These are phyloP conservation scores for Candida silvicultrix DNA, from an alignment of 805 yeast genomes.

Conservation along the genomic window DNA sequence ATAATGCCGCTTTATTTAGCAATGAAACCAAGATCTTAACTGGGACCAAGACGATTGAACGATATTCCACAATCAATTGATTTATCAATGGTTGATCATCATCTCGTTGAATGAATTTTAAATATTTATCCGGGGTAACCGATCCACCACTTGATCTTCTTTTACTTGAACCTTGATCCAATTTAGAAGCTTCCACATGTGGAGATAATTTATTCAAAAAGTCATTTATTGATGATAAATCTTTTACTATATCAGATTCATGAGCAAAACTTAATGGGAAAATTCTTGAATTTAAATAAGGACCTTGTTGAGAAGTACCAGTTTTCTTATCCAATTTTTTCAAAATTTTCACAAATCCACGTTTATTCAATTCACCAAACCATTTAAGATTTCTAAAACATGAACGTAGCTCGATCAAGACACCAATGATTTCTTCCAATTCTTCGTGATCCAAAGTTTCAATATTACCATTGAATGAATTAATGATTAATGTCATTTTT, in stretches of 20 bases:
- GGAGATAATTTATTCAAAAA: conserved; percentile 49
- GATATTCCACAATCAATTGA: conserved; percentile 36
- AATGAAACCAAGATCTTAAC: conserved; percentile 51
- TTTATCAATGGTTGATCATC: conserved; percentile 37
- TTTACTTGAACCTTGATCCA: background rate
- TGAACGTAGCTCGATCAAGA: conserved; percentile 69
- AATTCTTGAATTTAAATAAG: conserved; percentile 61
- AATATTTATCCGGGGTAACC: conserved; percentile 15
- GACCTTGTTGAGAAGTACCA: conserved; percentile 49
- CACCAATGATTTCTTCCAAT: conserved; percentile 53
- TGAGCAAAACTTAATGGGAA: conserved; percentile 73
- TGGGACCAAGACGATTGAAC: conserved; percentile 44
- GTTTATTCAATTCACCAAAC: conserved; percentile 88
- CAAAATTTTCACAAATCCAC: conserved; percentile 83
- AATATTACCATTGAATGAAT: conserved; percentile 27
- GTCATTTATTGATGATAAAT: conserved; percentile 46
- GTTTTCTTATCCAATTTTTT: conserved; percentile 86
- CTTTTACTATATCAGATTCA: conserved; percentile 49
- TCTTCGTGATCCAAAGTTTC: conserved; percentile 43
- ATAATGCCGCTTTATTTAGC: conserved; percentile 57
- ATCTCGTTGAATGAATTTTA: conserved; percentile 31
- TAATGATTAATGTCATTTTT: conserved; percentile 33
- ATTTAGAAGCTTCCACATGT: conserved; percentile 16
- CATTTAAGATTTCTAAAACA: conserved; percentile 81
- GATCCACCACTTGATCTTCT: conserved; percentile 5